Base-by-base conservation (phyloP, 1,284 basidiomycete species). In the Amylostereum areolatum region DNA sequence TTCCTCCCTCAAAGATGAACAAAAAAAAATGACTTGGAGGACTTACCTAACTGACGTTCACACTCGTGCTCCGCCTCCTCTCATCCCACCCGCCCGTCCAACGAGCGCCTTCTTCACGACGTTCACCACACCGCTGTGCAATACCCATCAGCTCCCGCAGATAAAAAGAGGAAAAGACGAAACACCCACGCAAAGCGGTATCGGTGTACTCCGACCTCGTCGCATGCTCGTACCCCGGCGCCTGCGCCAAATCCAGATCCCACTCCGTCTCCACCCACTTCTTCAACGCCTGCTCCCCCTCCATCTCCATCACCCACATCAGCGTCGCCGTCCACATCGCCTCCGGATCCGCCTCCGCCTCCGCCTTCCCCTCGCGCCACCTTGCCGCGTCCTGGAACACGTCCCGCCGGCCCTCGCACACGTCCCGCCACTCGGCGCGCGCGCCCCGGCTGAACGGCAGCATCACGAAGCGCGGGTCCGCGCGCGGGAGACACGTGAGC, bases 181-280 rank as follows among this genome's bases (percentile, higher is more conserved):
- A 18, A 18, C 18, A 18, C 18, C 18, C 1, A 18, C 18, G 18
- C 18, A 18, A 18, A 18, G 18, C 18, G 18, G 18, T 18, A 18
- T 18, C 18, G 18, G 18, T 18, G 18, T 18, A 18, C 18, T 18
- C 18, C 18, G 18, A 18, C 18, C 43, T 37, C 28, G 49, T 51
- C 29, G 50, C 48, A 31, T 56, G 45, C 3, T 49, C n/a, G 41
- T 55, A 56, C 6, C 50, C 55, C 6, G 55, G 55, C 3, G 55
- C 47, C 25, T 51, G 52, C 43, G 45, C 46, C 46, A 56, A n/a
- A 32, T 56, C 55, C 35, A 56, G 30, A 29, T 56, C 55, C 55
- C 55, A 56, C 30, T 56, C 55, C 2, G 46, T 48, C 35, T 52
- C 51, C 35, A 52, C 52, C 55, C 54, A 52, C 29, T 48, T 46